Evolutionary conservation across 176 grass and related monocot genomes (phyloP).

Genomic region (Stipa capillata): DNA sequence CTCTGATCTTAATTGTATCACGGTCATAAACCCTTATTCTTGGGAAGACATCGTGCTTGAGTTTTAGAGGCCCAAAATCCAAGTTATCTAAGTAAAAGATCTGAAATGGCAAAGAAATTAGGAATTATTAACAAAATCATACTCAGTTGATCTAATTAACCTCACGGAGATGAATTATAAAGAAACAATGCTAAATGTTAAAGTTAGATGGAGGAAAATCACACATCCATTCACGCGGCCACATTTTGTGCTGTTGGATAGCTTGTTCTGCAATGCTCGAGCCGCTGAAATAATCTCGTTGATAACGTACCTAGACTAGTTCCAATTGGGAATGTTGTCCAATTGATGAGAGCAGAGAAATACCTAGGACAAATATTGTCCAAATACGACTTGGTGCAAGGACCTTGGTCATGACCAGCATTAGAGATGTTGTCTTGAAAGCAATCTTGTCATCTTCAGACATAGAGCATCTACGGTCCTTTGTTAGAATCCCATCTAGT

Average conservation of each 20-base stretch:
- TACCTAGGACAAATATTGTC: too few relatives aligned
- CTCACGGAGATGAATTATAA: too few relatives aligned
- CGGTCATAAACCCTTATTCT: background rate
- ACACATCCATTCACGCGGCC: background rate
- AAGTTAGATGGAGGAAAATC: background rate
- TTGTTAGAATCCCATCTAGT: too few relatives aligned
- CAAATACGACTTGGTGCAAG: too few relatives aligned
- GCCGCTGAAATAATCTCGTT: background rate
- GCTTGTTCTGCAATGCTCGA: background rate
- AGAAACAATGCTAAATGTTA: too few relatives aligned
- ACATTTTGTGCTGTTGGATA: background rate
- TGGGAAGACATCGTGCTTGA: background rate
- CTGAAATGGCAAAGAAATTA: background rate
- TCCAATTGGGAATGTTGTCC: background rate
- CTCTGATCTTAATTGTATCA: too few relatives aligned
- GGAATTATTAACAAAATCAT: rapidly evolving
- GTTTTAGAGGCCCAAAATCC: background rate
- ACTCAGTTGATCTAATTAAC: too few relatives aligned
- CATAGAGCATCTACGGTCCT: too few relatives aligned
- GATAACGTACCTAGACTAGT: background rate
- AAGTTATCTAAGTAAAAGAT: too few relatives aligned
- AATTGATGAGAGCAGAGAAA: background rate
- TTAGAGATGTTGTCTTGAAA: too few relatives aligned
- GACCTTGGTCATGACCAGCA: too few relatives aligned
- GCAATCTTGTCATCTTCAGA: too few relatives aligned